Evolutionary conservation across 345 rosid genomes (phyloP).

Genomic region (Erysimum cheiranthoides): DNA sequence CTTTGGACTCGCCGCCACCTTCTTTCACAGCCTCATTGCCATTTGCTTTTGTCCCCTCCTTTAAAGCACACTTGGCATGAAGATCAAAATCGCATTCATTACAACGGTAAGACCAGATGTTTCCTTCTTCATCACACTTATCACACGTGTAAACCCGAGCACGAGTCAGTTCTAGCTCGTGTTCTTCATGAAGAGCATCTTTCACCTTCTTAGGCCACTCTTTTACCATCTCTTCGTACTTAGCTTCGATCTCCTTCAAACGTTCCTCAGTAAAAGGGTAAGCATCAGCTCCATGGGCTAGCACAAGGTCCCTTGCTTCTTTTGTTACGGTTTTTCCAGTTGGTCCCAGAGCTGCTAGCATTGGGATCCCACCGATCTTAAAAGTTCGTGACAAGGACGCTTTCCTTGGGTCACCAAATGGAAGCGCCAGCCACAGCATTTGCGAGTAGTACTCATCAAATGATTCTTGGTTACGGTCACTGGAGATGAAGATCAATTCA

Average conservation of each 20-base stretch:
- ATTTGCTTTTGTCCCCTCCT: conserved; percentile 24
- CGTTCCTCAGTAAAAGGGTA: conserved; percentile 73
- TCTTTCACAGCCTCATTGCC: conserved; percentile 23
- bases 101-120: conserved; percentile 62
- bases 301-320: conserved; percentile 54
- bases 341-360: conserved; percentile 58
- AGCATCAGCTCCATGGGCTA: conserved; percentile 58
- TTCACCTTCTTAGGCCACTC: conserved; percentile 77
- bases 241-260: conserved; percentile 53
- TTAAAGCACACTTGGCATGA: conserved; percentile 62
- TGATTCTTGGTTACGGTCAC: conserved; percentile 60
- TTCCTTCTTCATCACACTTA: conserved; percentile 51
- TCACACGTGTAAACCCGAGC: conserved; percentile 46
- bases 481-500: conserved; percentile 68
- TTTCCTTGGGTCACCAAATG: conserved; percentile 68
- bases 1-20: conserved; percentile 40
- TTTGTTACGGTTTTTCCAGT: conserved; percentile 56
- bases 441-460: conserved; percentile 58
- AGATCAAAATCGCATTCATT: conserved; percentile 71
- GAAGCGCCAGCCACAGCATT: conserved; percentile 81
- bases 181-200: conserved; percentile 65
- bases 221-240: conserved; percentile 62
- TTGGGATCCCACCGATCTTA: conserved; percentile 64
- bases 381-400: conserved; percentile 51
- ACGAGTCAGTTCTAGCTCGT: conserved; percentile 63